These are phyloP conservation scores for Microthlaspi erraticum DNA, from an alignment of 345 rosid species.

Conservation along the genomic window DNA sequence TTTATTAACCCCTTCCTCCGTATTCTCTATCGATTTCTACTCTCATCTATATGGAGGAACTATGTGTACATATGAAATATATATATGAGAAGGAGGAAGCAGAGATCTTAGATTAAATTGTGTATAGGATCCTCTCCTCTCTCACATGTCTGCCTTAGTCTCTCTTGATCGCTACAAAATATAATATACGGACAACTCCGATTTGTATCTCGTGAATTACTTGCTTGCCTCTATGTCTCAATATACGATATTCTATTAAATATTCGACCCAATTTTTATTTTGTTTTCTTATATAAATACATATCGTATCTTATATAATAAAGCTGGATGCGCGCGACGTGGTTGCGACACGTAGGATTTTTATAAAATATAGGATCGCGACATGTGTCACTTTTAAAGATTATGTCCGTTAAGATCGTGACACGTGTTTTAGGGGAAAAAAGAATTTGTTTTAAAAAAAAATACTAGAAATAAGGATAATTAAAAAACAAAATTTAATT, in stretches of 20 bases:
- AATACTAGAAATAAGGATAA: no score
- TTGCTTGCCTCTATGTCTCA: constrained; percentile 49
- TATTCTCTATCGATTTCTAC: constrained; percentile 13
- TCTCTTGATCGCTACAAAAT: constrained; percentile 50
- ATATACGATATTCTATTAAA: constrained; percentile 42
- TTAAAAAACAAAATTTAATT: no score
- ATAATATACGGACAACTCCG: constrained; percentile 47
- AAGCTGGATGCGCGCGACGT: no score
- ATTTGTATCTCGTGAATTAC: constrained; percentile 50
- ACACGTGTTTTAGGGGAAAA: no score
- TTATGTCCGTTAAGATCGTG: no score
- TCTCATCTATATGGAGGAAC: neutral
- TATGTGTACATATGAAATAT: constrained; percentile 12
- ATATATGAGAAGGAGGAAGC: constrained; percentile 29
- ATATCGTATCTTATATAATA: constrained; percentile 6
- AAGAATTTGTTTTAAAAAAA: no score
- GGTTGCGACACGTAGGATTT: no score
- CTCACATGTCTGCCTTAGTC: constrained; percentile 49
- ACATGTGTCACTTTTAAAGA: no score
- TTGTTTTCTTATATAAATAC: constrained; percentile 35
- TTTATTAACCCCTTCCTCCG: constrained; percentile 10
- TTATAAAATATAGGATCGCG: no score
- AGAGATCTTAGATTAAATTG: constrained; percentile 36
- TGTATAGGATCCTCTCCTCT: constrained; percentile 42
- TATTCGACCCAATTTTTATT: constrained; percentile 23